Evolutionary conservation across 2,329 filamentous ascomycete species (phyloP), one percentile per base, ranked within the genome.

Genomic region (Diplodia corticola): DNA sequence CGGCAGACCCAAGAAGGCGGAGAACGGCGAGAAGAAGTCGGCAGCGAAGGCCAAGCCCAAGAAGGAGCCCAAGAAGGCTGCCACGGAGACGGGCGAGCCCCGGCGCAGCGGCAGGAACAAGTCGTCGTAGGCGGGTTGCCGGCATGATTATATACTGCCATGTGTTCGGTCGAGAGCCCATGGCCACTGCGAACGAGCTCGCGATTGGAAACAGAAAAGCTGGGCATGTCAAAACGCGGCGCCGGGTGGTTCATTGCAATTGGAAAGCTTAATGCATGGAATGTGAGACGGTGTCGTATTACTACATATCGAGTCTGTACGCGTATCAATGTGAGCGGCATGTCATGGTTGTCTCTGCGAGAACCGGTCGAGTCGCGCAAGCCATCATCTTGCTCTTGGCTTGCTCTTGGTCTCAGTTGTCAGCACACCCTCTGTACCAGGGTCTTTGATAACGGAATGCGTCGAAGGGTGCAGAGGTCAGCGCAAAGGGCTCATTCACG

Each of bases 1-100:
- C n/a, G 66, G 66, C 44, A 64, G 66, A n/a, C 66, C 66, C 26
- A 77, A 78, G 73, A 78, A 78, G 74, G 72, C 72, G 48, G 76
- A 76, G 30, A 68, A 70, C 48, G 73, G 71, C 61, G 71, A 57
- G 48, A 67, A 65, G 22, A 67, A 65, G 22, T 74, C 74, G 63
- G 75, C 77, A 51, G 72, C 77, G 33, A 73, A 69, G 17, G 72
- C 73, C 70, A 82, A 83, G 50, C 54, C 46, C 46, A 66, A 66
- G 75, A 79, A 76, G 69, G 73, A 78, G 70, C 78, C 81, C 33
- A 83, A 84, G 79, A 79, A 79, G 70, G 80, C 82, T 37, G 81
- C 82, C 12, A 83, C 82, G 33, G 81, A 78, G 60, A 76, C 79
- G 64, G 81, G 82, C 50, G 76, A 82, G 74, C 81, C 81, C 30